Conservation (phyloP, 1,284 basidiomycete species). For the Marasmius oreades region DNA sequence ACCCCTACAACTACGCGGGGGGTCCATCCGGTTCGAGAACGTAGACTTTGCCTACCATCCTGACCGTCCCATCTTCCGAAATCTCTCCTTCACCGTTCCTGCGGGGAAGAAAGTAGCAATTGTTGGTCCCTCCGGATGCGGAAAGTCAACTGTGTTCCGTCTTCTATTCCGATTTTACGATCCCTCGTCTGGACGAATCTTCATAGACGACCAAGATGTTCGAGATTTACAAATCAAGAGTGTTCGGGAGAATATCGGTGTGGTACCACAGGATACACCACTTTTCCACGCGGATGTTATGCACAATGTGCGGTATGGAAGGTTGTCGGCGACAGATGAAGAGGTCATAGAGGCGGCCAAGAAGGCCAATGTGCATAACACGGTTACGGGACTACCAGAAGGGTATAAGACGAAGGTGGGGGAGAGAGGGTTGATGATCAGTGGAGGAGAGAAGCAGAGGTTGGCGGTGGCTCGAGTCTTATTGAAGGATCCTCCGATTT, state of each 20-base stretch:
- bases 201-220: conserved; percentile 87
- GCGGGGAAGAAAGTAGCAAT: conserved; percentile 96
- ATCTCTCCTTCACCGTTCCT: conserved; percentile 90
- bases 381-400: conserved; percentile 79
- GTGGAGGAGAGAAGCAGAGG: conserved; percentile 96
- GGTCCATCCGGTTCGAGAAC: conserved; percentile 91
- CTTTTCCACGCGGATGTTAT: conserved; percentile 94
- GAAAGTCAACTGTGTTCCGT: conserved; percentile 96
- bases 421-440: conserved; percentile 96
- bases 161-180: conserved; percentile 95
- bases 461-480: conserved; percentile 91
- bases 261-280: conserved; percentile 97
- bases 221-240: conserved; percentile 70
- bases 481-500: conserved; percentile 90
- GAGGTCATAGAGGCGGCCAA: conserved; percentile 82
- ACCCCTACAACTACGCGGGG: conserved; percentile 72
- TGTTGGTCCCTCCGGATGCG: conserved; percentile 95
- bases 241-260: conserved; percentile 78
- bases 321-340: conserved; percentile 84
- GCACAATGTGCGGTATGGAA: conserved; percentile 93
- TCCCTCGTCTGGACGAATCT: conserved; percentile 76
- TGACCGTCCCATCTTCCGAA: conserved; percentile 85
- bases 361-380: conserved; percentile 86
- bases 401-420: conserved; percentile 92
- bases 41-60: conserved; percentile 91